These are phyloP conservation scores for Trametes villosa DNA, from an alignment of 768 basidiomycete species.

Conservation along the genomic window DNA sequence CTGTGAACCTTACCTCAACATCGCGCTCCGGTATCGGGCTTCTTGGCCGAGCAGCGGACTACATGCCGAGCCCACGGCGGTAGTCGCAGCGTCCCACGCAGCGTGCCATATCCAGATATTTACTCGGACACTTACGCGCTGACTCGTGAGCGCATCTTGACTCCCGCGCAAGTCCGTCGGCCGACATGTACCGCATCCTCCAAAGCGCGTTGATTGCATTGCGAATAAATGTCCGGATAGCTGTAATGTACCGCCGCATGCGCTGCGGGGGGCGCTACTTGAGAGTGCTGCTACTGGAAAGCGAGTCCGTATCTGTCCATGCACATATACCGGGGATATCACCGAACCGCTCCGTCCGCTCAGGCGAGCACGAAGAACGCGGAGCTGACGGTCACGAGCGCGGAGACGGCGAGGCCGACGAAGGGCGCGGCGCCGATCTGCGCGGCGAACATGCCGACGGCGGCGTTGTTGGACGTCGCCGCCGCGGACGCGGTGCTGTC, in stretches of 20 bases:
- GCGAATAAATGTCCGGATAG: conserved; percentile 3
- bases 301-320: background rate
- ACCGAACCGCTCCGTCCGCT: background rate
- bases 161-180: no score
- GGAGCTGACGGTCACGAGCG: conserved; percentile 25
- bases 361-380: conserved; percentile 30
- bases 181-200: background rate
- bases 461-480: conserved; percentile 14
- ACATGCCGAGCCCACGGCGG: no score
- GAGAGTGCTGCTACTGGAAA: background rate
- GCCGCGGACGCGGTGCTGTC: conserved; percentile 12
- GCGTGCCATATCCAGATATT: no score
- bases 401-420: conserved; percentile 16
- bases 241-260: background rate
- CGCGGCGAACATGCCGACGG: conserved; percentile 6
- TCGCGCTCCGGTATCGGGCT: no score
- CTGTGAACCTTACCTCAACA: no score
- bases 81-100: no score
- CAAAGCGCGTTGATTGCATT: background rate
- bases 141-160: no score
- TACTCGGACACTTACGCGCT: no score
- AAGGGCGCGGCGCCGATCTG: conserved; percentile 15
- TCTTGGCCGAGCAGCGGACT: no score
- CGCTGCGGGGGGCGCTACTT: background rate
- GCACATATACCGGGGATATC: background rate